Conservation (phyloP, 169 alveolate species). For the Plasmodium sp. region DNA sequence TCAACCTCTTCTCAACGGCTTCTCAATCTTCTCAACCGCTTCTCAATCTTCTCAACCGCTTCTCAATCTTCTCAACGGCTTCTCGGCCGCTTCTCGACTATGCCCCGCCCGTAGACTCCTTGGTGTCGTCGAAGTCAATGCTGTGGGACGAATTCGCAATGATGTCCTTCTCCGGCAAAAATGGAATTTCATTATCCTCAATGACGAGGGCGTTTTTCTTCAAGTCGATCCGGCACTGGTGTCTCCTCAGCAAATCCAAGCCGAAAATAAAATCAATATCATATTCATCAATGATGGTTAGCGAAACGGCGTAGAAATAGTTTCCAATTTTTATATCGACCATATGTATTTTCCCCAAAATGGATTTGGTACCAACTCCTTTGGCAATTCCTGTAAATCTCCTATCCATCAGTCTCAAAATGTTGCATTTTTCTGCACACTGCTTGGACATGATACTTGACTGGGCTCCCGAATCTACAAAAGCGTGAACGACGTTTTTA, state of each 20-base stretch:
- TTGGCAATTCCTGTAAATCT: conserved; percentile 95
- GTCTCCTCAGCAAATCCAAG: conserved; percentile 92
- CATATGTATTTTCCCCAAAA: conserved; percentile 95
- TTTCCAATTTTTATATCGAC: conserved; percentile 94
- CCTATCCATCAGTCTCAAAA: conserved; percentile 92
- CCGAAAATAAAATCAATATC: conserved; percentile 95
- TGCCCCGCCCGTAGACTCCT: background rate
- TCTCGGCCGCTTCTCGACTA: background rate
- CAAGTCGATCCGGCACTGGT: conserved; percentile 94
- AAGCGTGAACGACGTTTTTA: conserved; percentile 92
- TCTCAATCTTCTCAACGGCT: background rate
- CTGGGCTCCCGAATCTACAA: conserved; percentile 98
- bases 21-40: no score
- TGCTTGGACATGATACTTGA: conserved; percentile 90
- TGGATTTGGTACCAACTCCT: conserved; percentile 95
- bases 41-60: background rate
- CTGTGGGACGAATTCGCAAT: conserved; percentile 29
- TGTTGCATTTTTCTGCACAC: conserved; percentile 93
- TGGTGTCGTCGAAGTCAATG: background rate
- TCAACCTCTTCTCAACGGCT: background rate
- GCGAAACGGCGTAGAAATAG: conserved; percentile 89
- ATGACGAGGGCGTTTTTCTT: conserved; percentile 88
- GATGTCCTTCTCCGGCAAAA: conserved; percentile 82
- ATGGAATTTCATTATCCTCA: conserved; percentile 89
- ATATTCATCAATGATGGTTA: conserved; percentile 93